Evolutionary conservation across 192 early-diverging fungal species (phyloP).

Genomic region (Neocallimastix lanati): DNA sequence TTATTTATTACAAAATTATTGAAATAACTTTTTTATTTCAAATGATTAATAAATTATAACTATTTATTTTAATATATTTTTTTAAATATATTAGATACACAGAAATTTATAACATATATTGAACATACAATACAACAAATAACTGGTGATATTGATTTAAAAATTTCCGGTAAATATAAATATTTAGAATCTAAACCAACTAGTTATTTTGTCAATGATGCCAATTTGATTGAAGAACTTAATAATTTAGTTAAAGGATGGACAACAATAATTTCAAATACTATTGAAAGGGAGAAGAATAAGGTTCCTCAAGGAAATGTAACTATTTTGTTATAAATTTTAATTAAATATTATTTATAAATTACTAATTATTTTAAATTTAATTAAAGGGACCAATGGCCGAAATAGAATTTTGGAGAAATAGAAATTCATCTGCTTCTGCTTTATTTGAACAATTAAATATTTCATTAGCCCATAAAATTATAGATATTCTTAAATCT

Average conservation of each 20-base stretch:
- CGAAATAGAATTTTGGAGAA: conserved; percentile 44
- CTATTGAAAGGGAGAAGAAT: background rate
- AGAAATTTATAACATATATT: background rate
- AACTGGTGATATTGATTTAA: background rate
- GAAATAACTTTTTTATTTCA: too few species aligned
- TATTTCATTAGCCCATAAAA: conserved; percentile 31
- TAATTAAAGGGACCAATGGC: conserved; percentile 42
- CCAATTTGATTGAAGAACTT: background rate
- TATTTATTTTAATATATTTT: too few species aligned
- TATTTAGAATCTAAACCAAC: background rate
- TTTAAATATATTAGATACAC: background rate
- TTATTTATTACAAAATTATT: too few species aligned
- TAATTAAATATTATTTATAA: too few species aligned
- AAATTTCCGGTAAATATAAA: background rate
- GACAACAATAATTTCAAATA: background rate
- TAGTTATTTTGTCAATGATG: background rate
- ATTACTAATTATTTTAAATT: too few species aligned
- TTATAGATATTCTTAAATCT: conserved; percentile 22
- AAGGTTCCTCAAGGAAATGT: background rate
- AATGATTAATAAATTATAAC: too few species aligned
- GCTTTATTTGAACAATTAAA: conserved; percentile 39
- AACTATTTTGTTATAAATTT: background rate
- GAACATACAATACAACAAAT: background rate
- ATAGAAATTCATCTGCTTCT: conserved; percentile 28
- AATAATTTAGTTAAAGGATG: background rate